These are phyloP conservation scores for Candida vartiovaarae DNA, from an alignment of 805 yeast species.

Conservation along the genomic window DNA sequence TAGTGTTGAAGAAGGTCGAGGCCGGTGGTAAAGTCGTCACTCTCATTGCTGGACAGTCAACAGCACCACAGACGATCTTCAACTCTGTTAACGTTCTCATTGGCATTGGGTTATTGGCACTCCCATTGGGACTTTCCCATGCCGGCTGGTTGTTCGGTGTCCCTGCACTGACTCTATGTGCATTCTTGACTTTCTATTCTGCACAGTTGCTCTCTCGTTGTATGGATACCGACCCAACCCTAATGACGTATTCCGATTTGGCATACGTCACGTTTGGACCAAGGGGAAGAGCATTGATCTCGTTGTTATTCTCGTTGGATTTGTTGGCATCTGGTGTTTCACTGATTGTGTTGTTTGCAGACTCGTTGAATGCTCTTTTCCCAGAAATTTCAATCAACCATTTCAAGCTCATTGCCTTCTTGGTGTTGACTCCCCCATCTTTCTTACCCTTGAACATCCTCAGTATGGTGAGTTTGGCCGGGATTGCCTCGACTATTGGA, in stretches of 20 bases:
- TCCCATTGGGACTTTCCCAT: conserved; percentile 61
- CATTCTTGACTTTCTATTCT: conserved; percentile 64
- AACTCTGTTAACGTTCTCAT: conserved; percentile 71
- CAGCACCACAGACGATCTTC: conserved; percentile 70
- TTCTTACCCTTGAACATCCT: conserved; percentile 69
- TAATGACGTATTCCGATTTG: conserved; percentile 83
- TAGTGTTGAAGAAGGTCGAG: conserved; percentile 57
- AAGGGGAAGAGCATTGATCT: conserved; percentile 64
- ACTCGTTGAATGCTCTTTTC: conserved; percentile 66
- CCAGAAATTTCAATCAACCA: conserved; percentile 44
- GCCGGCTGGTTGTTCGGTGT: conserved; percentile 74
- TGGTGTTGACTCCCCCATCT: conserved; percentile 74
- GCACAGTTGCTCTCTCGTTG: conserved; percentile 69
- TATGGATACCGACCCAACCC: conserved; percentile 71
- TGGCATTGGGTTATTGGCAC: conserved; percentile 69
- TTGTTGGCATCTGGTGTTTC: conserved; percentile 78
- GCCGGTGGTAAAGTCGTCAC: conserved; percentile 68
- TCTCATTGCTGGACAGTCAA: conserved; percentile 74
- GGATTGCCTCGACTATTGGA: conserved; percentile 63
- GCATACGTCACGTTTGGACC: conserved; percentile 84
- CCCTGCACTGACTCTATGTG: conserved; percentile 51
- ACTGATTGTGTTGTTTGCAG: conserved; percentile 75
- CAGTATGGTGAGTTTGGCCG: conserved; percentile 61
- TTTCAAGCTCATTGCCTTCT: conserved; percentile 62
- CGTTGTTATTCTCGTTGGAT: conserved; percentile 69